Base-by-base conservation (phyloP, 768 basidiomycete species). In the Podaxis carcinomalis region DNA sequence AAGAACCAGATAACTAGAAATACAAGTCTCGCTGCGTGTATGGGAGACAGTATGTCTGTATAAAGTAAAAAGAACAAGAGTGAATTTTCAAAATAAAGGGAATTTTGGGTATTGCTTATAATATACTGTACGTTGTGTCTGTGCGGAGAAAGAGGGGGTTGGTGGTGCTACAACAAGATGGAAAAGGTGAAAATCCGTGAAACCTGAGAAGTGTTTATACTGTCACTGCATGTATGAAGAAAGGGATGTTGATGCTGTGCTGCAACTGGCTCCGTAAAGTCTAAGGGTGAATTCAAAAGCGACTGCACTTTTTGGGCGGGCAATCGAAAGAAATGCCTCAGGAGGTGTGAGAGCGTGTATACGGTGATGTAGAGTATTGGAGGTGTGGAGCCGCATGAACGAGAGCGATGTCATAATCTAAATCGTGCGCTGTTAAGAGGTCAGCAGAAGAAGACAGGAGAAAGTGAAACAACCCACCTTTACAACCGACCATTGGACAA, bases 401-500 rank as follows among this genome's bases (percentile, higher is more conserved):
- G 44, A 10, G 28, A n/a, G 25, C 32, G 14, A 35, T 57, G 47
- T 27, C 19, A 61, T 46, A 23, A 28, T 51, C 83, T 69, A 87
- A 63, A 87, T 87, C 7, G 85, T 87, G 61, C 83, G 77, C 85
- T 87, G 63, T 19, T 65, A 50, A 13, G 14, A 49, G 2, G 44
- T 65, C 47, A 64, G 49, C 57, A 57, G 51, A 54, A 32, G 40
- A 47, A 13, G 50, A 23, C 32, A 66, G 28, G 50, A 23, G 51
- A 32, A 52, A 21, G 23, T 32, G 47, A 50, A 14, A 51, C 21
- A 40, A 16, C 79, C 9, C 65, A 89, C 90, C 77, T 90, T 92
- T 57, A 92, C 87, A 27, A 84, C 77, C 4, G 91, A 88, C 90
- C 90, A 93, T 68, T 91, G 88, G 32, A 86, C 72, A 39, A 89